Evolutionary conservation across 1,284 basidiomycete genomes (phyloP).

Genomic region (Kwoniella shivajii): DNA sequence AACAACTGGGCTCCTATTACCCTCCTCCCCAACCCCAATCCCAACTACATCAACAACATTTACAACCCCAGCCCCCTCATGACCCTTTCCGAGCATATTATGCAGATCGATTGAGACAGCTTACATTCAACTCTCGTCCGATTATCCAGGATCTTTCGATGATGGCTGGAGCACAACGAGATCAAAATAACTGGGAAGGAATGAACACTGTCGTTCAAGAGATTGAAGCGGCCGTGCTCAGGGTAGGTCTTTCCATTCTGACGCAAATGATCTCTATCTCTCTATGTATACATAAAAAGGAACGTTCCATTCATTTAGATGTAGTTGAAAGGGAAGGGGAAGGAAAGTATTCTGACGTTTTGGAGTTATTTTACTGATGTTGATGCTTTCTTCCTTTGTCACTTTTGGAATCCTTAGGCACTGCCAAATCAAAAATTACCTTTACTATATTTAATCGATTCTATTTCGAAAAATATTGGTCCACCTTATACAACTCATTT

Average conservation of each 20-base stretch:
- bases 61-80: slow-evolving; percentile 15
- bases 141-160: slow-evolving; percentile 95
- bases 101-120: slow-evolving; percentile 71
- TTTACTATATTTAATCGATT: slow-evolving; percentile 91
- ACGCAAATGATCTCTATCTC: no score
- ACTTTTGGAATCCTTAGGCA: slow-evolving; percentile 61
- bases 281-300: no score
- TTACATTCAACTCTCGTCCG: slow-evolving; percentile 93
- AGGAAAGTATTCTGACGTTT: no score
- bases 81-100: slow-evolving; percentile 62
- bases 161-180: slow-evolving; percentile 74
- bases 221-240: slow-evolving; percentile 80
- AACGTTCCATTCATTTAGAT: no score
- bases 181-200: slow-evolving; percentile 65
- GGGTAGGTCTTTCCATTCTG: slow-evolving; percentile 47
- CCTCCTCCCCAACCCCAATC: background rate
- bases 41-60: background rate
- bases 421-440: slow-evolving; percentile 90
- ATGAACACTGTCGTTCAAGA: slow-evolving; percentile 83
- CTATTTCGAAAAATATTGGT: slow-evolving; percentile 92
- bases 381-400: no score
- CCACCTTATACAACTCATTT: slow-evolving; percentile 84
- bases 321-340: background rate
- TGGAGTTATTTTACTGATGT: no score
- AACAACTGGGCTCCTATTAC: slow-evolving; percentile 8